phyloP scores from a whole-genome alignment of 2,329 filamentous ascomycete species.

The Aspergillus sp. region DNA sequence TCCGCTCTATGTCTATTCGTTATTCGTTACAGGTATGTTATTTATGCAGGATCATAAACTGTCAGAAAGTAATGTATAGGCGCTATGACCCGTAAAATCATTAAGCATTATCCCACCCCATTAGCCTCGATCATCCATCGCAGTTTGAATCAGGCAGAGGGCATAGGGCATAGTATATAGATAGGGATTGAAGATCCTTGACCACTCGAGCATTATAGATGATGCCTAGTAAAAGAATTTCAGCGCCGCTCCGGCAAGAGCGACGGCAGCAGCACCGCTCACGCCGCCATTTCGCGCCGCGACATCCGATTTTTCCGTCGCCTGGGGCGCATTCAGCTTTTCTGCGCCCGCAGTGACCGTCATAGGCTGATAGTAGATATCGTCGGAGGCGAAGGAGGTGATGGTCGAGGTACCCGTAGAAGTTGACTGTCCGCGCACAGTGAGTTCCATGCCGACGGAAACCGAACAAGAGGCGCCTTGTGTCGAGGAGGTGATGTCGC shows the following conservation, averaged over 20 bases:
- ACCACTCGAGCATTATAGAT: neutral
- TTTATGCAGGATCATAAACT: too few relatives aligned
- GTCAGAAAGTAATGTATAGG: too few relatives aligned
- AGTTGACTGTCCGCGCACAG: neutral
- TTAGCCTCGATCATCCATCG: neutral
- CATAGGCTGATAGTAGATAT: slow-evolving; percentile 14
- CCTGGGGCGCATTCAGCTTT: slow-evolving; percentile 15
- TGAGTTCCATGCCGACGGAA: slow-evolving; percentile 1
- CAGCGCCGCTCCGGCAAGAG: slow-evolving; percentile 37
- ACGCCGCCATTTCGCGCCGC: slow-evolving; percentile 11
- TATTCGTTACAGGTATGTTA: too few relatives aligned
- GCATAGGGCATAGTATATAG: neutral
- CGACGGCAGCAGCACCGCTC: slow-evolving; percentile 22
- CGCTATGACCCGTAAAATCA: neutral
- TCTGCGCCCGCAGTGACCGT: slow-evolving; percentile 18
- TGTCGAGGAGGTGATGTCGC: slow-evolving; percentile 18
- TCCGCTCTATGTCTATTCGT: too few relatives aligned
- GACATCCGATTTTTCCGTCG: slow-evolving; percentile 7
- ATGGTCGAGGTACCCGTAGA: slow-evolving; percentile 4
- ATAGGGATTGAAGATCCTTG: neutral
- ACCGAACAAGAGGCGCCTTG: slow-evolving; percentile 15
- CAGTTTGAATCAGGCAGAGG: neutral
- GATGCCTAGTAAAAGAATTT: neutral
- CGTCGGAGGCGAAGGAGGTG: slow-evolving; percentile 1
- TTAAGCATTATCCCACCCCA: neutral